Evolutionary conservation across 106 monocot species (phyloP), one percentile per base, ranked within the genome.

Genomic region (Dioscorea zingiberensis): DNA sequence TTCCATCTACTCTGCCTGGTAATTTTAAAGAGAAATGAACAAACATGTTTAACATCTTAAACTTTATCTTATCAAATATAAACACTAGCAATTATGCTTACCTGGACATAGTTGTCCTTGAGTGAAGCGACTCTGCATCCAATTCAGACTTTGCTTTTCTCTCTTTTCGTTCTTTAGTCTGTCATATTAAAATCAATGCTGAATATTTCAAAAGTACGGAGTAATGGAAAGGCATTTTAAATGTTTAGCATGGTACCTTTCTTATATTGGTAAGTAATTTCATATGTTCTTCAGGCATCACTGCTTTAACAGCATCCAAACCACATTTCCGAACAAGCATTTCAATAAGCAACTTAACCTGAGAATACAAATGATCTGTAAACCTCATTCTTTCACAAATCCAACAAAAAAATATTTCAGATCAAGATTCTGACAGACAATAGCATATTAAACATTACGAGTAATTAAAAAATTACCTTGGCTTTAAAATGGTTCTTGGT

Each of bases 221-320:
- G n/a, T 54, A 25, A 23, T 45, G 4, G 47, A 57, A 55, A 59
- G 14, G 5, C 7, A 51, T 25, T 49, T 15, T 3, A 69, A 55
- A 47, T 2, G 3, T 76, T 21, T 55, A 51, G 21, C 14, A 48
- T 3, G 17, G 51, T 65, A 90, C 94, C 94, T 95, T 95, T 49
- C 85, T 71, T 60, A 95, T 95, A 62, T 91, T 95, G 45, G 85
- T 85, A 1, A 95, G 81, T 24, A 95, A 69, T 55, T 91, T 95
- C 78, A 95, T 85, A 68, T 95, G 95, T 67, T 91, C 91, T 67
- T 87, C 87, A 72, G 95, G 95, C 87, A 91, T 95, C 22, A 95
- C 85, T 29, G 75, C 78, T 73, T 82, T 95, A 30, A 95, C 95
- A 64, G 95, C 95, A 57, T 91, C 95, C 44, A 91, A 69, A 61